Percentiles rank a stretch among this genome's conserved stretches.
phyloP scores from a whole-genome alignment of 495 filamentous ascomycete species.

The Penicillium turbatum region DNA sequence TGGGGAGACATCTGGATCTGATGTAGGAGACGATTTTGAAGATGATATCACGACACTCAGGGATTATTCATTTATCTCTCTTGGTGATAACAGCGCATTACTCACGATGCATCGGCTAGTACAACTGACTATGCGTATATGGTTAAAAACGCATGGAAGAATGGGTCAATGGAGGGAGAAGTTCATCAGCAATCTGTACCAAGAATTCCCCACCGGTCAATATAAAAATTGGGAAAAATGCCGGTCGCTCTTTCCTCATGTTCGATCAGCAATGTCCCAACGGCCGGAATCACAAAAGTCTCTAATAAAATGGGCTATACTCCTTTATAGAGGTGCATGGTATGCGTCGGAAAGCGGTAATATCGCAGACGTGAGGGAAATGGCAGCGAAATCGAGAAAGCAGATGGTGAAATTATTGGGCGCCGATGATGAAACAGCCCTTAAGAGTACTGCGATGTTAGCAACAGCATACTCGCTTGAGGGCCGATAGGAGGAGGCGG shows the following conservation, averaged over 20 bases:
- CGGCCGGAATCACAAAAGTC: not conserved
- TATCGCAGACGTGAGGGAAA: not conserved
- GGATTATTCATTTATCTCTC: not conserved
- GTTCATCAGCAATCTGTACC: not conserved
- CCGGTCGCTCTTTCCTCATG: not conserved
- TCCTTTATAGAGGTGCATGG: not conserved
- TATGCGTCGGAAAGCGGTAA: not conserved
- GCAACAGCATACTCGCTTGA: conserved; percentile 13
- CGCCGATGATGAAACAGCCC: conserved; percentile 7
- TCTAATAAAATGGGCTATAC: not conserved
- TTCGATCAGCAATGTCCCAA: not conserved
- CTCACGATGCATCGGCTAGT: not conserved
- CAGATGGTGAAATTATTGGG: conserved; percentile 4
- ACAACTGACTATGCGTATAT: not conserved
- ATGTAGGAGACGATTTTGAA: conserved; percentile 19
- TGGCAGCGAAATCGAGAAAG: not conserved
- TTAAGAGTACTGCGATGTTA: conserved; percentile 15
- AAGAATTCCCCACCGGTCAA: not conserved
- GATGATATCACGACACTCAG: conserved; percentile 13
- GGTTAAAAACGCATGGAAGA: not conserved
- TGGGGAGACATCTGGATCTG: not conserved
- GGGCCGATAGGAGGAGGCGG: not conserved
- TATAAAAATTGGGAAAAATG: not conserved
- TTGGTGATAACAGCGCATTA: not conserved
- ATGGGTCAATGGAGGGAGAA: not conserved